Evolutionary conservation across 2,329 filamentous ascomycete genomes (phyloP), one percentile per base, ranked within the genome.

Genomic region (Neopestalotiopsis sp.): DNA sequence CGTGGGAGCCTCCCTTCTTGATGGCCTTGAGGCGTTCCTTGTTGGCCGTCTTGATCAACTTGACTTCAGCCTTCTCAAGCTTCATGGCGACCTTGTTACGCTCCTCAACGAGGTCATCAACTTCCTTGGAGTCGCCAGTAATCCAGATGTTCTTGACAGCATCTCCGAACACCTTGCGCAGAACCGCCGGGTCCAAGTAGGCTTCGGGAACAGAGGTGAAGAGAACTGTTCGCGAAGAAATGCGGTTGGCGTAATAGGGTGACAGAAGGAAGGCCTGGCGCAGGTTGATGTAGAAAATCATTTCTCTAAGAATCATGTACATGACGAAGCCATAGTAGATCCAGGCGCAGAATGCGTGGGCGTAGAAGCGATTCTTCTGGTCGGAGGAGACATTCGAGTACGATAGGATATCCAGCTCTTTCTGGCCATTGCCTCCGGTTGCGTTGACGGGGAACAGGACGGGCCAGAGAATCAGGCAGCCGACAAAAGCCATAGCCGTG

Each of bases 221-320:
- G 13, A 99, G 89, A 1, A 98, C 92, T 1, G 95, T 98, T 67
- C 94, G 90, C 2, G 95, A 95, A 1, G 95, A 98, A 60, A 98
- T 90, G 68, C 95, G 92, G 75, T 91, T 92, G 66, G 94, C 88
- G 78, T 97, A 97, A 62, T 93, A 85, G 12, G 94, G 94, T 12
- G 94, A 95, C 67, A 97, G 88, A 56, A 97, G 89, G 81, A 97
- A 98, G 0, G 95, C 95, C 81, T 98, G 95, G 71, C 95, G 92
- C 65, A 98, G 82, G 76, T 97, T 97, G 84, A 98, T 92, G 81
- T 94, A 97, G 86, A 91, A 97, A 74, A 98, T 92, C 77, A 90
- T 91, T 80, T 98, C 95, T 69, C 95, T 89, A 68, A 94, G 92
- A 71, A 98, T 89, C 76, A 94, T 91, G 81, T 93, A 96, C 79